These are phyloP conservation scores for Flaveria sonorensis DNA, from an alignment of 129 eudicot species.

Conservation along the genomic window DNA sequence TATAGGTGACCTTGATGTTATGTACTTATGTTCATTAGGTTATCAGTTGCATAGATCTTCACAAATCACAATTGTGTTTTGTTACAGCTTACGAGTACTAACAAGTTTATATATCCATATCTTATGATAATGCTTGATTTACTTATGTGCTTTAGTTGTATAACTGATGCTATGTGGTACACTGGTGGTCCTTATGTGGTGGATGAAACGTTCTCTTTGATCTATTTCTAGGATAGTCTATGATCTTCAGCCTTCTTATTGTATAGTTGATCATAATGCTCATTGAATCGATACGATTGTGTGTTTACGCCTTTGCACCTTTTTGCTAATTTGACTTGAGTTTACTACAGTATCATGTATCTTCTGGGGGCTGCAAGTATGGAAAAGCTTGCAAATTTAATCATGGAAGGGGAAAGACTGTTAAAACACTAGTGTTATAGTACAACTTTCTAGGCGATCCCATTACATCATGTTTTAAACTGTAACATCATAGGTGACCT, in stretches of 20 bases:
- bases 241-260: too few species aligned
- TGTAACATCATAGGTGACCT: background rate
- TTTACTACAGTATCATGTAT: constrained; percentile 62
- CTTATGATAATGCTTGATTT: background rate
- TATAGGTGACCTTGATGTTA: background rate
- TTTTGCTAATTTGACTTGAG: constrained; percentile 9
- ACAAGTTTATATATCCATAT: background rate
- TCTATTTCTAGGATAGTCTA: too few species aligned
- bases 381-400: constrained; percentile 77
- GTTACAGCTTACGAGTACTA: background rate
- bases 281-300: too few species aligned
- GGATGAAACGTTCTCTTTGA: too few species aligned
- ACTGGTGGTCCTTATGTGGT: too few species aligned
- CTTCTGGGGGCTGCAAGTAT: constrained; percentile 79
- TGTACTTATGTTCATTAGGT: background rate
- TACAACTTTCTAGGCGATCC: constrained; percentile 80
- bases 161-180: too few species aligned
- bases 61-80: background rate
- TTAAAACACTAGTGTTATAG: constrained; percentile 42
- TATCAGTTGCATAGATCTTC: background rate
- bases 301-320: constrained; percentile 24
- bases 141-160: too few species aligned
- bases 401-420: constrained; percentile 53
- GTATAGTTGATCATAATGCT: too few species aligned
- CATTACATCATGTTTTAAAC: background rate